Conservation (phyloP, 176 grass and related monocot species). For the Thinopyrum elongatum region DNA sequence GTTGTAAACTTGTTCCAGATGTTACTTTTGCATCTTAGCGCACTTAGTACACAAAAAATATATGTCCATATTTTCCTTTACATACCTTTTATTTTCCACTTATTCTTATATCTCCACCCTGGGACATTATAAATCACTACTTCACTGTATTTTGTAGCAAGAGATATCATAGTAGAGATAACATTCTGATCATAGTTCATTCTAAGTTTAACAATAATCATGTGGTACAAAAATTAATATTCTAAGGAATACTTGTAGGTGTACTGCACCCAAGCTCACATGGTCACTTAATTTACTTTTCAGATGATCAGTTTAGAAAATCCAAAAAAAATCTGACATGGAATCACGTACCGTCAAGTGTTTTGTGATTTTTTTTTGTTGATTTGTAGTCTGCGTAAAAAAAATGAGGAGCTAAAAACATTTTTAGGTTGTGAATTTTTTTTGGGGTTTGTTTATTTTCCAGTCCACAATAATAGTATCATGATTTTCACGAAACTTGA, state of each 20-base stretch:
- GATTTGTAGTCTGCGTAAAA: neutral
- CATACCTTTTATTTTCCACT: neutral
- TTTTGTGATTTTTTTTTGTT: neutral
- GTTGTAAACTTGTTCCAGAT: slow-evolving; percentile 15
- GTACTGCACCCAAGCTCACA: neutral
- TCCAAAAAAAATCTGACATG: neutral
- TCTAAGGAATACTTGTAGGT: neutral
- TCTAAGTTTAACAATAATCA: neutral
- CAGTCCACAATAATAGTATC: neutral
- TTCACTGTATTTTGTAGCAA: neutral
- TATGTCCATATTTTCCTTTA: neutral
- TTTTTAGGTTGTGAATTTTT: no score
- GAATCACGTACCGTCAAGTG: neutral
- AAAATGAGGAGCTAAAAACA: neutral
- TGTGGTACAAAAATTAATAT: neutral
- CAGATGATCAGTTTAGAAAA: no score
- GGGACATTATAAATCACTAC: neutral
- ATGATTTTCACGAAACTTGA: neutral
- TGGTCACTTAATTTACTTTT: neutral
- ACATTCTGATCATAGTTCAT: neutral
- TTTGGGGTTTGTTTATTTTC: no score
- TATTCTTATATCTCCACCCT: neutral
- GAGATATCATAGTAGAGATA: neutral
- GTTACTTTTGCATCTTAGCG: slow-evolving; percentile 15
- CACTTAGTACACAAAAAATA: slow-evolving; percentile 9